Conservation (phyloP, 2,329 filamentous ascomycete species). For the Pestalotiopsis sp. region DNA sequence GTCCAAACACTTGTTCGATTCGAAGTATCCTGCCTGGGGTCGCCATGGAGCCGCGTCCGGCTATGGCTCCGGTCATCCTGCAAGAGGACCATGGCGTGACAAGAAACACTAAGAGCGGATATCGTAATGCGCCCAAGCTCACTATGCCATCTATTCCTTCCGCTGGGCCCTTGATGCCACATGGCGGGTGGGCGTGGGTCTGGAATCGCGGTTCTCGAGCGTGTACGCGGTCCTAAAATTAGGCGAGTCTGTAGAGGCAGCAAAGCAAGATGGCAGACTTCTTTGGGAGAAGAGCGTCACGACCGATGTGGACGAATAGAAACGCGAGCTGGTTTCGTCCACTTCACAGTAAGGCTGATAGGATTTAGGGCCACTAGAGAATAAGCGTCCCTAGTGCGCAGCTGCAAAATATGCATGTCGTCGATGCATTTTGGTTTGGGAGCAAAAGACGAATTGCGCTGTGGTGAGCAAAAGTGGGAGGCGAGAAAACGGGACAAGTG, state of each 20-base stretch:
- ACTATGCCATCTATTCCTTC: constrained; percentile 3
- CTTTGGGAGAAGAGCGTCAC: background rate
- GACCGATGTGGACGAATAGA: background rate
- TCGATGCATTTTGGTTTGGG: background rate
- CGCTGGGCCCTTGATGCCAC: background rate
- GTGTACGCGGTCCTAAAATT: background rate
- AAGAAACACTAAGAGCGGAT: constrained; percentile 7
- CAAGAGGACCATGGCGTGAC: background rate
- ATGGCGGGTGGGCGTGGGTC: background rate
- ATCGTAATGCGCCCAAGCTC: background rate
- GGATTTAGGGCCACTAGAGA: background rate
- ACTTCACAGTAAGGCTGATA: constrained; percentile 10
- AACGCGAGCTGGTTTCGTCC: background rate
- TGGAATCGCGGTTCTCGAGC: background rate
- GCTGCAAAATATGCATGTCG: background rate
- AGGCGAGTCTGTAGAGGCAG: background rate
- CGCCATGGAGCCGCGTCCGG: background rate
- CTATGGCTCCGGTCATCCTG: background rate
- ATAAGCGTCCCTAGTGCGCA: background rate
- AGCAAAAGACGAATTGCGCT: background rate
- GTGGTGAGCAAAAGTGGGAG: background rate
- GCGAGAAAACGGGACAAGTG: background rate
- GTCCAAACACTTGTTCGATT: background rate
- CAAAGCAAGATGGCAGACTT: background rate
- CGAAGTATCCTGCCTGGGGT: background rate